Conservation (phyloP, 129 eudicot genomes). For the Lonicera japonica region DNA sequence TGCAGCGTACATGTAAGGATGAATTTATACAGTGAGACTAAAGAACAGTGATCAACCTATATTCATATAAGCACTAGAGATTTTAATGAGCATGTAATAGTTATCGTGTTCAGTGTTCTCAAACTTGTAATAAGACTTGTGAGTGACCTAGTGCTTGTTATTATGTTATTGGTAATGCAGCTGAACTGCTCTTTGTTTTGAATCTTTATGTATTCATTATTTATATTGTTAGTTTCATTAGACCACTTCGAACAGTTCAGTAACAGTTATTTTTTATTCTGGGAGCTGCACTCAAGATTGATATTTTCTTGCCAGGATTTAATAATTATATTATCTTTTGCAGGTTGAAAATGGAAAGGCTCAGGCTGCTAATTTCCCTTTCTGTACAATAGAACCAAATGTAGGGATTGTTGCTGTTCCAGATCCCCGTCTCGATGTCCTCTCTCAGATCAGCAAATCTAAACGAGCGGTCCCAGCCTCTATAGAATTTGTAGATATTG, state of each 20-base stretch:
- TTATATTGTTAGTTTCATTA: conserved; percentile 7
- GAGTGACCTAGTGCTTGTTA: no score
- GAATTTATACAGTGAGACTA: no score
- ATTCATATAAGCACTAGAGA: no score
- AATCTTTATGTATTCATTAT: conserved; percentile 2
- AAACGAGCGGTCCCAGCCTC: conserved; percentile 86
- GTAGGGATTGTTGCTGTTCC: conserved; percentile 97
- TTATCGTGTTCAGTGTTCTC: no score
- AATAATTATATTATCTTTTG: background rate
- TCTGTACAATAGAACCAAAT: conserved; percentile 96
- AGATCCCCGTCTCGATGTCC: conserved; percentile 85
- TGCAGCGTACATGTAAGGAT: no score
- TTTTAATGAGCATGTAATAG: no score
- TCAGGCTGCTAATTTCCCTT: conserved; percentile 97
- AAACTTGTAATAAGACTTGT: no score
- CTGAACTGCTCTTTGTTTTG: no score
- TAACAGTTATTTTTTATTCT: background rate
- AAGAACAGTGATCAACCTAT: no score
- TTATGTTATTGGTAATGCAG: background rate
- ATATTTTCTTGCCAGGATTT: background rate
- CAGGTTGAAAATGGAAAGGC: conserved; percentile 98
- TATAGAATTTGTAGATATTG: conserved; percentile 94
- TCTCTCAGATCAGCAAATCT: conserved; percentile 84
- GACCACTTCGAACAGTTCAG: background rate
- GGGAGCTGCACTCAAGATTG: background rate